Evolutionary conservation across 208 protist genomes (phyloP).

Genomic region (Trypanosoma avium): DNA sequence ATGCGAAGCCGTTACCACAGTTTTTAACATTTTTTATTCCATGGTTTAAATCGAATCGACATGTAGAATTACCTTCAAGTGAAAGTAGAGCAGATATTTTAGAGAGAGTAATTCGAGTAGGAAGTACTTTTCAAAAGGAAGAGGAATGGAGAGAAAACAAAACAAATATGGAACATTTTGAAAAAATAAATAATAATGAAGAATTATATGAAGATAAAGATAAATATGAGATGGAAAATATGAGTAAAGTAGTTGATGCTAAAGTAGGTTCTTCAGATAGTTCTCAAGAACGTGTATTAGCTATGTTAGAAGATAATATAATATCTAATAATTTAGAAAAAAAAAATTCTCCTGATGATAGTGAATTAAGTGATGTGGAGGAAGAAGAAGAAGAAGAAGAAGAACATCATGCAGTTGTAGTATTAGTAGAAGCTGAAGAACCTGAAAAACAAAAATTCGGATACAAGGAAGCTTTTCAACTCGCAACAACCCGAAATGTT

Average conservation of each 20-base stretch:
- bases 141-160: no score
- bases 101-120: no score
- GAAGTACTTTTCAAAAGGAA: neutral
- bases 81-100: neutral
- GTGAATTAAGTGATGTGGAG: neutral
- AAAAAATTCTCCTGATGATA: no score
- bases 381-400: constrained; percentile 1
- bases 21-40: constrained; percentile 33
- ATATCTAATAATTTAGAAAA: no score
- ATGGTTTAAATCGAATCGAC: constrained; percentile 6
- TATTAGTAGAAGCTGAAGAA: neutral
- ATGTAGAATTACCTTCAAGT: neutral
- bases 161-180: neutral
- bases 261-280: neutral
- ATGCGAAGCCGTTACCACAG: constrained; percentile 45
- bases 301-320: no score
- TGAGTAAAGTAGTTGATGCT: neutral
- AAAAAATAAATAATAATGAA: neutral
- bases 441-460: constrained; percentile 31
- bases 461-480: constrained; percentile 52
- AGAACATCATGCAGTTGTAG: neutral
- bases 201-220: neutral
- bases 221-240: neutral
- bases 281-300: neutral
- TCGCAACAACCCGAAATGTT: constrained; percentile 43